Base-by-base conservation (phyloP, 169 alveolate genomes). In the Plasmodium relictum region DNA sequence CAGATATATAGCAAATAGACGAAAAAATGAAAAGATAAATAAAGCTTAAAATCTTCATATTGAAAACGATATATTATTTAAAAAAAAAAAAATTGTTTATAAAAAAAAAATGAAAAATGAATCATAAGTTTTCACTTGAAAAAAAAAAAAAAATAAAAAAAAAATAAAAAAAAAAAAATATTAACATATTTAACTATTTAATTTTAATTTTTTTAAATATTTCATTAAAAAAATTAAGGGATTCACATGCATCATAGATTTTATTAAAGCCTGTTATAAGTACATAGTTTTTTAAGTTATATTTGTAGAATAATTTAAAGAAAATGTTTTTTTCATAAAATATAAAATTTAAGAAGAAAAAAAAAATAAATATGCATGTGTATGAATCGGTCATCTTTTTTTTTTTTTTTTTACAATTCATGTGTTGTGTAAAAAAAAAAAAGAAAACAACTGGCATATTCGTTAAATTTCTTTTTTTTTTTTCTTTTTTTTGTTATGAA, bases 41-140 rank as follows among this genome's bases (percentile, higher is more conserved):
- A 58, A 70, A 58, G 22, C 59, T 70, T 45, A 58, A 48, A 70
- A 12, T 14, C 18, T 70, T 70, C 80, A 70, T 70, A 41, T 52
- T 65, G 58, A 8, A 45, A 45, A 65, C 6, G 41, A 62, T 62
- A 44, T 44, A 62, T 62, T 16, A 31, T 1, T 8, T 37, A 22
- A 65, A 65, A 65, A 65, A 65, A 48, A 2, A 63, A 9, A 63
- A 6, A 63, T n/a, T 10, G 18, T 12, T 10, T 10, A 48, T 12
- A 48, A 2, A 48, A 48, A 48, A 48, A 48, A 48, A 48, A 48
- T 12, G 18, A 48, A 48, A 48, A 48, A 31, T n/a, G 3, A 31
- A 31, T 31, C 39, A 31, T 31, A 31, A 31, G 39, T 31, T 31
- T 31, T 31, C 39, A 31, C 39, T 2, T 31, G 3, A 31, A 31